Percentiles rank a stretch among this genome's conserved stretches.
Conservation (phyloP, 495 filamentous ascomycete species). For the Schizothecium vesticola region DNA sequence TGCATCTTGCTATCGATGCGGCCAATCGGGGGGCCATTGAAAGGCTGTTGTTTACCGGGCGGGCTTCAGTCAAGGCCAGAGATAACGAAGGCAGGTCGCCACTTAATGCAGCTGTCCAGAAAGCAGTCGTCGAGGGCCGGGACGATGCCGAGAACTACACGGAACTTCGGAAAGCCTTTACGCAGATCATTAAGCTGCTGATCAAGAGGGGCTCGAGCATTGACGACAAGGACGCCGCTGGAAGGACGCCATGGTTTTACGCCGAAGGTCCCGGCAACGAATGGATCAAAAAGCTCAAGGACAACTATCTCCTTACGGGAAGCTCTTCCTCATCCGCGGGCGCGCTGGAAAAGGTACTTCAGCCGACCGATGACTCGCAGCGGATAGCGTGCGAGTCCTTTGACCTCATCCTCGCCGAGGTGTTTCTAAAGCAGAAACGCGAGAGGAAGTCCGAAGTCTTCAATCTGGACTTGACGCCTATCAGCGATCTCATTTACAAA, state of each 20-base stretch:
- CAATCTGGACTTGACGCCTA: conserved; percentile 11
- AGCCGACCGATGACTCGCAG: conserved; percentile 9
- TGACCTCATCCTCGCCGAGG: conserved; percentile 15
- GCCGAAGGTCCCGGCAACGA: conserved; percentile 7
- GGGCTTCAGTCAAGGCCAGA: conserved; percentile 10
- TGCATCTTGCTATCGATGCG: conserved; percentile 9
- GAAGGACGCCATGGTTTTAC: conserved; percentile 8
- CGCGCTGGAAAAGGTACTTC: background rate
- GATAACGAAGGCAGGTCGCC: conserved; percentile 8
- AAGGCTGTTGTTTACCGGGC: conserved; percentile 8
- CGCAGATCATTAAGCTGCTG: conserved; percentile 13
- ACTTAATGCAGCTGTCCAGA: conserved; percentile 11
- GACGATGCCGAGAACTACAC: background rate
- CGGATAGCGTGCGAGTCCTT: conserved; percentile 10
- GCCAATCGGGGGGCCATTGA: conserved; percentile 10
- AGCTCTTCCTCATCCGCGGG: conserved; percentile 7
- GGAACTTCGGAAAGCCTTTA: conserved; percentile 4
- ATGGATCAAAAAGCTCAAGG: conserved; percentile 12
- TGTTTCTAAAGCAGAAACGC: conserved; percentile 12
- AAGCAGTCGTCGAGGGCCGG: conserved; percentile 2
- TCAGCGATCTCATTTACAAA: conserved; percentile 11
- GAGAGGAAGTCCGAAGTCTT: conserved; percentile 14
- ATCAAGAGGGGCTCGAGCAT: conserved; percentile 10
- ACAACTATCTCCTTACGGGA: conserved; percentile 15
- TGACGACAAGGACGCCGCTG: conserved; percentile 10